Evolutionary conservation across 108 stramenopile genomes (phyloP), one percentile per base, ranked within the genome.

Genomic region (Pseudonitzschia pungens): DNA sequence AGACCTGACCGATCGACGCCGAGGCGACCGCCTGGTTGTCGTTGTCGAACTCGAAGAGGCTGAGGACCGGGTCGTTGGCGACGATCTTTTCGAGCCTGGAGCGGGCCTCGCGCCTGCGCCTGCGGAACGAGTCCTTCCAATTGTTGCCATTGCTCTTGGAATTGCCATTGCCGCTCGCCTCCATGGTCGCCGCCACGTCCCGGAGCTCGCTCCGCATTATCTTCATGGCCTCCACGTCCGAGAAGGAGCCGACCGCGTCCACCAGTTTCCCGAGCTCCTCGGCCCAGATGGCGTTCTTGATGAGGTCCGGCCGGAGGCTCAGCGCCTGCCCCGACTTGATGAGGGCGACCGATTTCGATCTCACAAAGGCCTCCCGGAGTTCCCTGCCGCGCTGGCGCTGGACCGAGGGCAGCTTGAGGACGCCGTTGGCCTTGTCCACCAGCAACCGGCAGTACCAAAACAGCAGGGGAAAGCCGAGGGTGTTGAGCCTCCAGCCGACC

Each of bases 1-100:
- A 94, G 9, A 95, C 96, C 77, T 96, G 94, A 18, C 96, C 96
- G 45, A 97, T 91, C 16, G 89, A 91, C 10, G 96, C 96, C 22
- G 86, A 82, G 20, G 96, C 96, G 4, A 97, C 86, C 65, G 92
- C 90, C 26, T 66, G 76, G 65, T 69, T 78, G 45, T 83, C 84
- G 68, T 93, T 90, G 72, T 90, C 79, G 73, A 90, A 93, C 55
- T 93, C 91, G 80, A 92, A 92, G 43, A 92, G 69, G 63, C 77
- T 79, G 55, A 92, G 64, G 22, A 92, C 54, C 29, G 89, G 86
- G 80, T 92, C 91, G 48, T 66, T 79, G 50, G 87, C 83, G 2
- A 84, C 80, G 36, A 92, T 64, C 74, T 81, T 84, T 53, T 81
- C 76, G 20, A 87, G 50, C 41, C 70, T 74, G 40, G 77, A 66